phyloP scores from a whole-genome alignment of 1,139 yeast genomes.

The Geotrichum carabidarum region DNA sequence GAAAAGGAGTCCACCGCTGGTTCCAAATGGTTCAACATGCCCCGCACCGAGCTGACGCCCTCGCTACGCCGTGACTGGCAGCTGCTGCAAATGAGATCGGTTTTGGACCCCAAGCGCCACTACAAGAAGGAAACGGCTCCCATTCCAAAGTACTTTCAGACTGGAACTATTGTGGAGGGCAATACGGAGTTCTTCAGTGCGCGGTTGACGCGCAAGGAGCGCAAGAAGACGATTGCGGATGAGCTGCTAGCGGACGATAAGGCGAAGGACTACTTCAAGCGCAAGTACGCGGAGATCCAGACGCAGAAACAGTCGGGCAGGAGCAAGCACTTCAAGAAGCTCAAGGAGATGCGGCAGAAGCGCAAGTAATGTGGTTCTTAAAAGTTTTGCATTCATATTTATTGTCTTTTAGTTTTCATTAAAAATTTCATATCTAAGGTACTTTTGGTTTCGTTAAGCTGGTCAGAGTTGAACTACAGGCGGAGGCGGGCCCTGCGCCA shows the following conservation, averaged over 20 bases:
- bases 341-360: constrained; percentile 57
- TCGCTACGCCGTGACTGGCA: constrained; percentile 70
- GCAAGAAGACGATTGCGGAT: constrained; percentile 74
- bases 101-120: constrained; percentile 91
- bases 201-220: constrained; percentile 63
- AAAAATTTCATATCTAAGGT: background rate
- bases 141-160: constrained; percentile 74
- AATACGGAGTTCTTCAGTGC: constrained; percentile 71
- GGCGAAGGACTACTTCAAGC: constrained; percentile 70
- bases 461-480: too few species aligned
- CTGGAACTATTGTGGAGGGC: constrained; percentile 84
- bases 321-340: constrained; percentile 60
- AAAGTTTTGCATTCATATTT: constrained; percentile 10
- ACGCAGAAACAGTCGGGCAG: constrained; percentile 69
- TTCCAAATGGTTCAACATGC: constrained; percentile 76
- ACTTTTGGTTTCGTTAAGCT: background rate
- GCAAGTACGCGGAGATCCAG: constrained; percentile 79
- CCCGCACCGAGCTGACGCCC: constrained; percentile 72
- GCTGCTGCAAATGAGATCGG: constrained; percentile 78
- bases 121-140: constrained; percentile 84
- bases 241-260: constrained; percentile 73
- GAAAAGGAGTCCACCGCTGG: constrained; percentile 44
- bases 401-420: background rate
- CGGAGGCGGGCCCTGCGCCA: constrained; percentile 27
- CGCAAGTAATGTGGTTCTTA: constrained; percentile 27